Evolutionary conservation across 805 yeast species (phyloP), one percentile per base, ranked within the genome.

Genomic region (Dipodascus geniculatus): DNA sequence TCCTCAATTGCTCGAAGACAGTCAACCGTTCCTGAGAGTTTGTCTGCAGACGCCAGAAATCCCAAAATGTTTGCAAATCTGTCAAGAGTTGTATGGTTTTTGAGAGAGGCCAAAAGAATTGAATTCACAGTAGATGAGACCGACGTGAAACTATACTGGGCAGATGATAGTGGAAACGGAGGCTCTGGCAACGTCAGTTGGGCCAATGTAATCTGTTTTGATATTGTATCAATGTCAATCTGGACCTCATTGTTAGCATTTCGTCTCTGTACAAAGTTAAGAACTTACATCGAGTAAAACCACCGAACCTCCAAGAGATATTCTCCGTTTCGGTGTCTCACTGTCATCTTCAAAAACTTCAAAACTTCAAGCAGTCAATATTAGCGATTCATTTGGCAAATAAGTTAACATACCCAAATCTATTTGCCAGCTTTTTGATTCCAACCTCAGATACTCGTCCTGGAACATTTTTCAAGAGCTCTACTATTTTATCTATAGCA

Each of bases 251-350:
- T n/a, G n/a, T n/a, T n/a, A n/a, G n/a, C n/a, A n/a, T n/a, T n/a
- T n/a, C n/a, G n/a, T n/a, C n/a, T n/a, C n/a, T n/a, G n/a, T n/a
- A n/a, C n/a, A n/a, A n/a, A n/a, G n/a, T n/a, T n/a, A n/a, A n/a
- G n/a, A n/a, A 51, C 57, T 48, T 51, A 65, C 60, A 53, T 70
- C 74, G 1, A 70, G 58, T 16, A 70, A 66, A 9, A 69, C 65
- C 35, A 69, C 68, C 11, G 70, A 61, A 2, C 74, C 74, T 2
- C 71, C 69, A 2, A 70, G 58, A 22, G 71, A 66, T 22, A 70
- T 58, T 3, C 73, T 59, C 31, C 62, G 65, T n/a, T 67, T 69
- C 24, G 44, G 20, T n/a, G 59, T 59, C 6, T 58, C 57, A 2
- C 55, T 54, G 42, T 50, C 53, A 35, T 70, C 74, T 49, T 70